Evolutionary conservation across 2,329 filamentous ascomycete species (phyloP), one percentile per base, ranked within the genome.

Genomic region (Phialemoniopsis sp.): DNA sequence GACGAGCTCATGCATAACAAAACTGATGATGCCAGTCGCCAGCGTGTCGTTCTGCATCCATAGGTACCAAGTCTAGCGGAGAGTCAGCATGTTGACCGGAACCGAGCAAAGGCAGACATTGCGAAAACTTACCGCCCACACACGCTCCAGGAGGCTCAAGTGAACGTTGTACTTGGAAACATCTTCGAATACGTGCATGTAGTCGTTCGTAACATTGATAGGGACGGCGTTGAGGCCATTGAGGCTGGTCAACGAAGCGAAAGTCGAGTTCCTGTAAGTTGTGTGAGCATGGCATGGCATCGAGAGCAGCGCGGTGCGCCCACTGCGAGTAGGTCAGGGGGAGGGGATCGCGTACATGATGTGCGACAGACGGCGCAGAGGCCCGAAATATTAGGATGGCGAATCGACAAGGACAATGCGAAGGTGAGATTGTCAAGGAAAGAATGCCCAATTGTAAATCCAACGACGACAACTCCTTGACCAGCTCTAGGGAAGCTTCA

Each of bases 31-130:
- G 45, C 93, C 93, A 4, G 93, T 98, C 43, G 93, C 93, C 46
- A 98, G 82, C 39, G 87, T 84, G 68, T 98, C 93, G 63, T 98
- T 98, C 64, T 95, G 88, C 85, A 97, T 95, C 77, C 83, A 98
- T 13, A 91, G 79, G 64, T 98, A 98, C 91, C 89, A 97, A 31
- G 89, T 82, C 66, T 81, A 45, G 32, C 44, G 33, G 21, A 41
- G 31, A 38, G 38, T n/a, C 40, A 35, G 8, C 18, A 13, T 32
- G 35, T 51, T 40, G 51, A 45, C 41, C 15, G 28, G 19, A 40
- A 38, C 33, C 21, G 40, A 4, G 13, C 18, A 8, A 4, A n/a
- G 8, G 15, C 10, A 16, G 19, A 10, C 13, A 3, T 8, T 15
- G 13, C 8, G 42, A 26, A n/a, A 44, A 78, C 78, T 58, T 72